Percentiles rank a stretch among this genome's conserved stretches.
Conservation (phyloP, 192 early-diverging fungal genomes). For the Endogone sp. region DNA sequence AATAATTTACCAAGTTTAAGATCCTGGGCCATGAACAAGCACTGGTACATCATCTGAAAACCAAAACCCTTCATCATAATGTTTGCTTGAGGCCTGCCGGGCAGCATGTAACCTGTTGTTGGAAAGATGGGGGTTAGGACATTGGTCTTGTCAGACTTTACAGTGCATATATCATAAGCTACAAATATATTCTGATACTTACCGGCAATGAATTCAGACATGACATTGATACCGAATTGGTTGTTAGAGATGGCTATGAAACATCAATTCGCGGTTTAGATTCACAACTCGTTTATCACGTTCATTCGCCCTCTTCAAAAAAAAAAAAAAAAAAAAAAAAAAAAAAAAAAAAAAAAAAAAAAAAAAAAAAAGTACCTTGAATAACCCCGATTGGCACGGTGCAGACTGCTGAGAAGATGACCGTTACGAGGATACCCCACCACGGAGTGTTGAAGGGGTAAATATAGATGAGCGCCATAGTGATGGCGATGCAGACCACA, state of each 20-base stretch:
- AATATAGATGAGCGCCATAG: constrained; percentile 33
- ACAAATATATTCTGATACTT: no score
- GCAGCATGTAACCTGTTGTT: constrained; percentile 53
- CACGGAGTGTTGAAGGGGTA: constrained; percentile 24
- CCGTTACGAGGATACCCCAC: constrained; percentile 33
- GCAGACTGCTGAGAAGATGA: constrained; percentile 32
- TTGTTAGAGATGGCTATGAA: constrained; percentile 48
- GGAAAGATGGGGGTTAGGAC: no score
- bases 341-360: no score
- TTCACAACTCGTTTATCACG: no score
- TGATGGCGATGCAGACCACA: constrained; percentile 37
- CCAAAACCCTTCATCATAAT: constrained; percentile 57
- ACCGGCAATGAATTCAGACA: constrained; percentile 62
- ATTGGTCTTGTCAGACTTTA: no score
- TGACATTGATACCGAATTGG: constrained; percentile 47
- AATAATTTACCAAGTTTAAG: constrained; percentile 56
- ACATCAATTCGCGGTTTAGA: no score
- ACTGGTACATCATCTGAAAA: constrained; percentile 31
- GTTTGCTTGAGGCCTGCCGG: constrained; percentile 52
- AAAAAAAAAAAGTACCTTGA: no score
- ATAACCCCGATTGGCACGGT: constrained; percentile 54
- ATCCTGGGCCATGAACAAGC: constrained; percentile 32
- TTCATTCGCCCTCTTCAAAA: no score
- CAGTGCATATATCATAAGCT: no score
- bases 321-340: no score